phyloP scores from a whole-genome alignment of 176 grass and related monocot genomes.

The Eleusine indica region DNA sequence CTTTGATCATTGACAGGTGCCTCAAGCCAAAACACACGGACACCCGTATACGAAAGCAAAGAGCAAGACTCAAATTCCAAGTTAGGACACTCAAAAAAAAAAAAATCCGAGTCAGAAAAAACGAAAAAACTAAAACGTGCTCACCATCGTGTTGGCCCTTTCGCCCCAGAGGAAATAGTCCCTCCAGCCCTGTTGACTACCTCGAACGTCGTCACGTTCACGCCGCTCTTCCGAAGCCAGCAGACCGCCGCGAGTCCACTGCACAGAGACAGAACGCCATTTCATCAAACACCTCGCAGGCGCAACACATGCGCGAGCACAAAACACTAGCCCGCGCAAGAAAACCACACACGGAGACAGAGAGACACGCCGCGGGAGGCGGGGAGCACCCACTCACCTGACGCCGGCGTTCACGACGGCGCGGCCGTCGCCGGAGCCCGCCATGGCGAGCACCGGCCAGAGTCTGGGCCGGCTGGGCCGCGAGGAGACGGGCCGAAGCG shows the following conservation, averaged over 20 bases:
- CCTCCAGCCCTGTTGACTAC: conserved; percentile 70
- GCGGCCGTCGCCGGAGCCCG: conserved; percentile 40
- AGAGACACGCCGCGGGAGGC: neutral
- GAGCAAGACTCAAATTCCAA: no score
- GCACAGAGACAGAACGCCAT: neutral
- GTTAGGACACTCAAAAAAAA: no score
- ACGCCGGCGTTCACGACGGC: conserved; percentile 61
- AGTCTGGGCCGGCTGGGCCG: neutral
- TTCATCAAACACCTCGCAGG: conserved; percentile 42
- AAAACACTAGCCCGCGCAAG: neutral
- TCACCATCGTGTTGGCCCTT: conserved; percentile 97
- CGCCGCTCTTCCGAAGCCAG: conserved; percentile 72
- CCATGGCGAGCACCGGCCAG: conserved; percentile 54
- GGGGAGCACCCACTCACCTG: conserved; percentile 37
- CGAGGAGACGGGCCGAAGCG: conserved; percentile 33
- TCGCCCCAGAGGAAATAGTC: conserved; percentile 92
- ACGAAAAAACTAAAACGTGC: neutral
- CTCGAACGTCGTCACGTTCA: conserved; percentile 78
- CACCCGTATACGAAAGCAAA: no score
- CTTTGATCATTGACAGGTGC: neutral
- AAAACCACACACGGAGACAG: neutral
- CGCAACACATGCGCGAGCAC: neutral
- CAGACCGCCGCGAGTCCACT: conserved; percentile 58
- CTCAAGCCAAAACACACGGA: neutral
- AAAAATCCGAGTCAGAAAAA: no score